Evolutionary conservation across 495 filamentous ascomycete genomes (phyloP).

Genomic region (Aspergillus carlsbadensis): DNA sequence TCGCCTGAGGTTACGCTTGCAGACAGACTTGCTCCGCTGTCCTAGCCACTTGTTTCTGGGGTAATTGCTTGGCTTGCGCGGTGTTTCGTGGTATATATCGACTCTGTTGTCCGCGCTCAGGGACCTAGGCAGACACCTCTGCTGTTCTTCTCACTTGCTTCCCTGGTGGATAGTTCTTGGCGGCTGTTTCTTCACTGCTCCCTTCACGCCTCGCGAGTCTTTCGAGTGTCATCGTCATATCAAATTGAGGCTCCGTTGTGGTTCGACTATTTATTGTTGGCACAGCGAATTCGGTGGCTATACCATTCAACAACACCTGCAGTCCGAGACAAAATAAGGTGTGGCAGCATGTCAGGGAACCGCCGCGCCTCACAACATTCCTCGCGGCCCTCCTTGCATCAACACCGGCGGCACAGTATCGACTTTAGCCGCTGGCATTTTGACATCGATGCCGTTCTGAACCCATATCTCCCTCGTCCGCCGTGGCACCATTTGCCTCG

Average conservation of each 20-base stretch:
- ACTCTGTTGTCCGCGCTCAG: neutral
- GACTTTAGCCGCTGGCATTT: conserved; percentile 47
- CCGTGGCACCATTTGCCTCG: conserved; percentile 38
- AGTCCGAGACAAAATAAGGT: neutral
- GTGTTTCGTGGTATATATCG: neutral
- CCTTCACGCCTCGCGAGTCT: too few species aligned
- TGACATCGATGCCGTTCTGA: conserved; percentile 65
- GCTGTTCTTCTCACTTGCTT: too few species aligned
- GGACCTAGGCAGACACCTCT: too few species aligned
- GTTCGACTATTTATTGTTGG: too few species aligned
- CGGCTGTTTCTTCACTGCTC: too few species aligned
- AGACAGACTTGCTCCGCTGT: neutral
- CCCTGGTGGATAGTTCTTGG: too few species aligned
- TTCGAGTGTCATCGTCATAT: too few species aligned
- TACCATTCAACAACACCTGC: neutral
- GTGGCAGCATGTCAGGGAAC: neutral
- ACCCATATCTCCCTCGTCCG: conserved; percentile 56
- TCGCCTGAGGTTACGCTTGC: neutral
- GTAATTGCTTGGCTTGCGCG: neutral
- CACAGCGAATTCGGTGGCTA: neutral
- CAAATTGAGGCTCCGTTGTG: too few species aligned
- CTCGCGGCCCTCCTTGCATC: conserved; percentile 3
- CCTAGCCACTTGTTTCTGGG: neutral
- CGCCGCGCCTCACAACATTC: neutral
- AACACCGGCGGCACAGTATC: neutral